Conservation (phyloP, 768 basidiomycete species). For the Auricularia heimuer region DNA sequence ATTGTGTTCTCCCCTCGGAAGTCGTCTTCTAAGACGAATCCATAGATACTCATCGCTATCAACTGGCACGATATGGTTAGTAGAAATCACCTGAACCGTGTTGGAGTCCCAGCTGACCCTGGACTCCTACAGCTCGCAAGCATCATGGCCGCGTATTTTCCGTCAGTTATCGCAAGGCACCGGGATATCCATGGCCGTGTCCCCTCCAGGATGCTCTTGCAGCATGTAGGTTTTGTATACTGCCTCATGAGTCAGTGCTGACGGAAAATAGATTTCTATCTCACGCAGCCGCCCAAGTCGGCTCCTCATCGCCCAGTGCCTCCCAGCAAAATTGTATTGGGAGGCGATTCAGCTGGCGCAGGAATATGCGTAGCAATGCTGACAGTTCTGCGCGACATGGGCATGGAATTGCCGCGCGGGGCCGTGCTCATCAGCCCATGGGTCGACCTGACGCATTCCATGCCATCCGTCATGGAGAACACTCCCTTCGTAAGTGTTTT, state of each 20-base stretch:
- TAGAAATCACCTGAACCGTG: not conserved
- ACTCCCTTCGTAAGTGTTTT: slow-evolving; percentile 56
- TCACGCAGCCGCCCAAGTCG: slow-evolving; percentile 77
- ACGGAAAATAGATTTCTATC: slow-evolving; percentile 56
- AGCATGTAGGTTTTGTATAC: slow-evolving; percentile 51
- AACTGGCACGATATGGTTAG: slow-evolving; percentile 46
- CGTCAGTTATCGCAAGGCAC: slow-evolving; percentile 64
- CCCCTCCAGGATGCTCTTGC: slow-evolving; percentile 83
- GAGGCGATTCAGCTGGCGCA: slow-evolving; percentile 91
- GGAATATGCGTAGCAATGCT: slow-evolving; percentile 76
- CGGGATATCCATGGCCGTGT: slow-evolving; percentile 94
- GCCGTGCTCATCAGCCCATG: slow-evolving; percentile 91
- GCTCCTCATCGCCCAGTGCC: slow-evolving; percentile 73
- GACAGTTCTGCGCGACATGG: slow-evolving; percentile 77
- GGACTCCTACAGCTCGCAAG: slow-evolving; percentile 73
- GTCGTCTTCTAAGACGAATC: slow-evolving; percentile 2
- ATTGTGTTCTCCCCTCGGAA: slow-evolving; percentile 45
- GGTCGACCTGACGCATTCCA: slow-evolving; percentile 89
- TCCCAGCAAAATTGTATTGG: slow-evolving; percentile 73
- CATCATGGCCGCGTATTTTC: slow-evolving; percentile 85
- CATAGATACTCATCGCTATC: slow-evolving; percentile 50
- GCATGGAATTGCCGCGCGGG: slow-evolving; percentile 76
- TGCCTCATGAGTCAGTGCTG: not conserved
- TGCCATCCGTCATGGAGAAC: slow-evolving; percentile 79
- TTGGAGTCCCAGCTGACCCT: slow-evolving; percentile 44